Evolutionary conservation across 805 yeast species (phyloP).

Genomic region (Yarrowia alimentaria): DNA sequence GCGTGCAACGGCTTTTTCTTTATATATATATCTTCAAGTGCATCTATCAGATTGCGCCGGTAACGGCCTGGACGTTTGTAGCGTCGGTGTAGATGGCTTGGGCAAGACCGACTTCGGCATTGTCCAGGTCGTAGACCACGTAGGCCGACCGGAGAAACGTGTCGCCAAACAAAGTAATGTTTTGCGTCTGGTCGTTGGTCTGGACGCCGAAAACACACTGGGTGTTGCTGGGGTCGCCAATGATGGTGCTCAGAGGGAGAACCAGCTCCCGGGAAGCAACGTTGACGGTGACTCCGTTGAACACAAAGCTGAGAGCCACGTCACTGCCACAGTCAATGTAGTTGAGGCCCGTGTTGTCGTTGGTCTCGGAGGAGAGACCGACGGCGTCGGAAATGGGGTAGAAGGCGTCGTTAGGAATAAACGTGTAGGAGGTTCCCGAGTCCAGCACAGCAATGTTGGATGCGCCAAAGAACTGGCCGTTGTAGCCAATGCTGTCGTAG

Average conservation of each 20-base stretch:
- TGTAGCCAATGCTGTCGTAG: slow-evolving; percentile 28
- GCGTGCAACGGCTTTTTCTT: too few species aligned
- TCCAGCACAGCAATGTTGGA: slow-evolving; percentile 44
- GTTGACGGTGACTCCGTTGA: background rate
- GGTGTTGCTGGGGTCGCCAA: background rate
- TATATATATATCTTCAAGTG: too few species aligned
- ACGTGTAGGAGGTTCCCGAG: slow-evolving; percentile 55
- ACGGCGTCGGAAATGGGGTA: background rate
- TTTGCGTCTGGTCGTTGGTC: slow-evolving; percentile 37
- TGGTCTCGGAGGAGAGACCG: background rate
- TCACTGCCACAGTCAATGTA: slow-evolving; percentile 17
- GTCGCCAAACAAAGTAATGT: slow-evolving; percentile 48
- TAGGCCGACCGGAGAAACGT: slow-evolving; percentile 63
- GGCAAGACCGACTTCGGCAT: slow-evolving; percentile 55
- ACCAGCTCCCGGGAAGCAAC: slow-evolving; percentile 7
- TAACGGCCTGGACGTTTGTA: background rate
- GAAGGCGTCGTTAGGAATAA: slow-evolving; percentile 43
- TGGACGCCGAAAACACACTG: slow-evolving; percentile 35
- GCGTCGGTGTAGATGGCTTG: slow-evolving; percentile 41
- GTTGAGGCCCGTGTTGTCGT: slow-evolving; percentile 26
- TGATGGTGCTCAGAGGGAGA: slow-evolving; percentile 5
- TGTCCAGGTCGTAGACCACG: slow-evolving; percentile 64
- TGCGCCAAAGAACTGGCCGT: slow-evolving; percentile 1
- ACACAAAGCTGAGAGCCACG: slow-evolving; percentile 30
- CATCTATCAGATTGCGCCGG: too few species aligned